These are phyloP conservation scores for Malassezia globosa DNA, from an alignment of 1,284 basidiomycete species.

Conservation along the genomic window DNA sequence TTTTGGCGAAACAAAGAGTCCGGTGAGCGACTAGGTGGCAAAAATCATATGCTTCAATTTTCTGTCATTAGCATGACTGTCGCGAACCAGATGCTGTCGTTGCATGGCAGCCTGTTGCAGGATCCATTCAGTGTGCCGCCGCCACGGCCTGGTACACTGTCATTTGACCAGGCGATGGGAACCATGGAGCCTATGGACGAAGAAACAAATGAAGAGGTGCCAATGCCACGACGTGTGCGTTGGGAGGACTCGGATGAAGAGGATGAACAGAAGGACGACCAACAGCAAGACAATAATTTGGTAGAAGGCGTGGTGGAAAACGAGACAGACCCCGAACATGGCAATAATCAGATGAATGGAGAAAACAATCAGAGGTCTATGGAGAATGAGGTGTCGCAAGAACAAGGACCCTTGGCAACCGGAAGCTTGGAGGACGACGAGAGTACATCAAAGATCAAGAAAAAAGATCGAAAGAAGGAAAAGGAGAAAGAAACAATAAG, in stretches of 20 bases:
- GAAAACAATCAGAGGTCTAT: too few species aligned
- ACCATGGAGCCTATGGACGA: slow-evolving; percentile 10
- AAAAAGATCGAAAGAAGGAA: slow-evolving; percentile 7
- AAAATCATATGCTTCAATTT: slow-evolving; percentile 63
- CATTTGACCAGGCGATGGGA: slow-evolving; percentile 20
- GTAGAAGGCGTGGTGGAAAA: background rate
- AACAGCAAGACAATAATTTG: background rate
- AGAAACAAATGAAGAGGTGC: slow-evolving; percentile 1
- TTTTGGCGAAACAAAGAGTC: slow-evolving; percentile 70
- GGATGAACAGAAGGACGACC: background rate
- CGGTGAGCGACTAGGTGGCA: slow-evolving; percentile 62
- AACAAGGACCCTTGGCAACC: background rate
- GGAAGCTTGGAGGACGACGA: too few species aligned
- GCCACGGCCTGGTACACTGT: slow-evolving; percentile 22
- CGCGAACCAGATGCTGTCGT: slow-evolving; percentile 86
- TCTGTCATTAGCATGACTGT: slow-evolving; percentile 85
- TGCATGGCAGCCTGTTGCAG: slow-evolving; percentile 74
- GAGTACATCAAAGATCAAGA: slow-evolving; percentile 4
- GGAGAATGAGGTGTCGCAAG: background rate
- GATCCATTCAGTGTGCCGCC: slow-evolving; percentile 62
- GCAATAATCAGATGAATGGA: background rate
- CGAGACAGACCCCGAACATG: background rate
- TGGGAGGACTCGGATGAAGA: slow-evolving; percentile 15
- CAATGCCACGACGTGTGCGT: slow-evolving; percentile 8
- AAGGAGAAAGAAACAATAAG: slow-evolving; percentile 7